Evolutionary conservation across 352 stramenopile species (phyloP).

Genomic region (Globisporangium radiosum): DNA sequence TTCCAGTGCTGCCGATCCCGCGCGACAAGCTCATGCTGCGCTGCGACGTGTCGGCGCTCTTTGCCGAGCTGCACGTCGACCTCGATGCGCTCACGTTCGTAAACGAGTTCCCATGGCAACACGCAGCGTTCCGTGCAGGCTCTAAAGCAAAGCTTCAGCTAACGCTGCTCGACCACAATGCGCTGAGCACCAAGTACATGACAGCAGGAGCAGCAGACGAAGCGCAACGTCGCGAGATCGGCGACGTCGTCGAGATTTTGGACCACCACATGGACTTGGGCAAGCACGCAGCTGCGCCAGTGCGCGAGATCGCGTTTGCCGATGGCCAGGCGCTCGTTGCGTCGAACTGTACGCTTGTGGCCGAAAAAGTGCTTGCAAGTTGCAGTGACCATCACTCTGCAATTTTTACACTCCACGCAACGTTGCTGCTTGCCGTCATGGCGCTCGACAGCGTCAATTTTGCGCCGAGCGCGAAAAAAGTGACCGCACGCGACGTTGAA

Average conservation of each 20-base stretch:
- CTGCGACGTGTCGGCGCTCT: constrained; percentile 60
- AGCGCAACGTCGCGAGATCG: constrained; percentile 12
- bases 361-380: constrained; percentile 31
- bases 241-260: constrained; percentile 61
- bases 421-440: constrained; percentile 75
- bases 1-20: constrained; percentile 62
- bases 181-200: constrained; percentile 55
- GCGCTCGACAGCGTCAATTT: constrained; percentile 78
- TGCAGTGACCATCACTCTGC: constrained; percentile 3
- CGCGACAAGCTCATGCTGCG: constrained; percentile 54
- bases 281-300: constrained; percentile 26
- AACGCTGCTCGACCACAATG: constrained; percentile 75
- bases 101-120: constrained; percentile 64
- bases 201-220: too few relatives aligned
- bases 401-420: constrained; percentile 15
- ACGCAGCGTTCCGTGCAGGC: constrained; percentile 9
- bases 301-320: constrained; percentile 63
- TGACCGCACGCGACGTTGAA: constrained; percentile 49
- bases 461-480: constrained; percentile 66
- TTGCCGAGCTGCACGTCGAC: constrained; percentile 49
- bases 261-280: constrained; percentile 74
- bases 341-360: constrained; percentile 76
- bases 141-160: constrained; percentile 18
- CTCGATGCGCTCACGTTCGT: constrained; percentile 55
- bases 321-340: constrained; percentile 61